These are phyloP conservation scores for Castanea crenata DNA, from an alignment of 306 rosid genomes.

Conservation along the genomic window DNA sequence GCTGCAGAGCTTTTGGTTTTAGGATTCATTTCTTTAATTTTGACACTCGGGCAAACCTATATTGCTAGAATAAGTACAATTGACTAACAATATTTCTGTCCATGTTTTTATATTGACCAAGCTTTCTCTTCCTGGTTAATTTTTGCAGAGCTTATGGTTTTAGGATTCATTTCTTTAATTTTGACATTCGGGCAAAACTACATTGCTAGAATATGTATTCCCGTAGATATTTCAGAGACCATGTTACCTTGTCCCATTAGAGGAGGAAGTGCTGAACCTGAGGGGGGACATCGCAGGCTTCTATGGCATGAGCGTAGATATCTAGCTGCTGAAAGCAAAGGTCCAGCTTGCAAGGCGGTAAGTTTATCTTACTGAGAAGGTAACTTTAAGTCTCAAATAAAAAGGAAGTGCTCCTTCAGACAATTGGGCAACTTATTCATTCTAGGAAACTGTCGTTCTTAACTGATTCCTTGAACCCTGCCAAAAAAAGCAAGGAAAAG, in stretches of 20 bases:
- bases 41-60: constrained; percentile 81
- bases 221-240: constrained; percentile 34
- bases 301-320: constrained; percentile 62
- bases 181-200: constrained; percentile 82
- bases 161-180: constrained; percentile 87
- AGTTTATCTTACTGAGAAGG: background rate
- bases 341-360: constrained; percentile 38
- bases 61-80: constrained; percentile 46
- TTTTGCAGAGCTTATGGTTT: constrained; percentile 89
- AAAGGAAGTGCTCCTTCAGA: too few relatives aligned
- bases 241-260: constrained; percentile 75
- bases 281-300: constrained; percentile 54
- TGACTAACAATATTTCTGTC: background rate
- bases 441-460: too few relatives aligned
- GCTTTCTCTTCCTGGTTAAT: background rate
- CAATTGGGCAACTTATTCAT: too few relatives aligned
- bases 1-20: constrained; percentile 92
- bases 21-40: constrained; percentile 83
- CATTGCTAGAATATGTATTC: constrained; percentile 61
- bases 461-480: too few relatives aligned
- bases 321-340: constrained; percentile 29
- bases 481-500: too few relatives aligned
- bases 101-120: background rate
- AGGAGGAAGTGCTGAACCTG: background rate
- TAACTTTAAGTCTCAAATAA: background rate